Conservation (phyloP, 2,329 filamentous ascomycete genomes). For the Cryphonectria naterciae region DNA sequence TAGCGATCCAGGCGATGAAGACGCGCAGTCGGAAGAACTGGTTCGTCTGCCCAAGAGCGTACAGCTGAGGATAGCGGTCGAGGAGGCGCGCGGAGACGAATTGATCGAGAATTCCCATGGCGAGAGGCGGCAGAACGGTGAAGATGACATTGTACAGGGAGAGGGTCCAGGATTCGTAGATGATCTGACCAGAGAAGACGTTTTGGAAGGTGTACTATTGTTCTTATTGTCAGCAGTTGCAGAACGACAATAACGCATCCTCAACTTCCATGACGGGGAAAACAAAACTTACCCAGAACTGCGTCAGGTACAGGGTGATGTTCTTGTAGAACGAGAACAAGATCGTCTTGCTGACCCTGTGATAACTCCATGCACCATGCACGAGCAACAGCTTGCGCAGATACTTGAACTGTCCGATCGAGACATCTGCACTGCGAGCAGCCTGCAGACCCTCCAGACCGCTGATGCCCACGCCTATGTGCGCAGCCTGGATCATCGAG, state of each 20-base stretch:
- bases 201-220: constrained; percentile 93
- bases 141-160: constrained; percentile 99
- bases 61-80: constrained; percentile 95
- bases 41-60: constrained; percentile 89
- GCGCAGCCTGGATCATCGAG: constrained; percentile 99
- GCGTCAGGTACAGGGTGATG: constrained; percentile 97
- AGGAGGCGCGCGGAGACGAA: constrained; percentile 93
- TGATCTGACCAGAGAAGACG: constrained; percentile 94
- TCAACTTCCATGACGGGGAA: no score
- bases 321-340: constrained; percentile 99
- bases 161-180: constrained; percentile 99
- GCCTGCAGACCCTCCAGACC: constrained; percentile 97
- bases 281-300: constrained; percentile 81
- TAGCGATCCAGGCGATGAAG: constrained; percentile 90
- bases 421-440: constrained; percentile 91
- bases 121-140: constrained; percentile 90
- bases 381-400: constrained; percentile 92
- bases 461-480: constrained; percentile 97
- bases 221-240: constrained; percentile 37
- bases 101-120: constrained; percentile 95
- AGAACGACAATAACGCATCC: neutral
- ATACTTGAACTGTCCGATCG: constrained; percentile 94
- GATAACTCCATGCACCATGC: constrained; percentile 97
- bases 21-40: constrained; percentile 92
- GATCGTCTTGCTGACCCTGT: constrained; percentile 95